Evolutionary conservation across 108 stramenopile genomes (phyloP), one percentile per base, ranked within the genome.

Genomic region (Fragilaria radians): DNA sequence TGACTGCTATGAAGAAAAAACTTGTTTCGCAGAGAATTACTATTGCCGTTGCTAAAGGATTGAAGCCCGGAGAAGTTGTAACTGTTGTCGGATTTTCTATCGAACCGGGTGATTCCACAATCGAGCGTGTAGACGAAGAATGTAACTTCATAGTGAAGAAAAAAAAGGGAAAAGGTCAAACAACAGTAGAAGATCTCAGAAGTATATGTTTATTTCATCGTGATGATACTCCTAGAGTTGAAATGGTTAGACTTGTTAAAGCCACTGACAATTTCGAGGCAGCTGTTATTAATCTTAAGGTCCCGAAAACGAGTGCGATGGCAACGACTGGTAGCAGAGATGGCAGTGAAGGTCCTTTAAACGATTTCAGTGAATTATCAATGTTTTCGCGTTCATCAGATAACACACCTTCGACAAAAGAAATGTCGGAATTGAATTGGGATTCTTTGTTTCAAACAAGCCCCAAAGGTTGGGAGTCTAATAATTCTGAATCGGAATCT

Each of bases 1-100:
- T 42, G 36, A 14, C 36, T 7, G 36, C 36, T 11, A 42, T 42
- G 36, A 42, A 42, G 36, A 42, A 42, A 14, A 42, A 42, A 42
- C 14, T 42, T 11, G 11, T 42, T 48, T 9, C 57, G 32, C 34
- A 62, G 67, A 11, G 54, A 36, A 17, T 5, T 26, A n/a, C 59
- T 52, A 54, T 52, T 53, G 4, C 36, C 14, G 36, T 14, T 14
- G 36, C 7, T 14, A 42, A 42, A 42, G 36, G 36, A 7, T 42
- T 42, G 36, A 42, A 42, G 14, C 36, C 36, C 14, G 36, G 36
- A 11, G 36, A 11, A 11, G 36, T 14, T 11, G 36, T 42, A 11
- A 42, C 36, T 7, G 36, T 42, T 42, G 36, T 14, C 14, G 36
- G 36, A 42, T 42, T 42, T 14, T 42, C 36, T 11, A 11, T 7